Percentiles rank a stretch among this genome's conserved stretches.
Conservation (phyloP, 116 monocot species). For the Phalaenopsis hybrid region DNA sequence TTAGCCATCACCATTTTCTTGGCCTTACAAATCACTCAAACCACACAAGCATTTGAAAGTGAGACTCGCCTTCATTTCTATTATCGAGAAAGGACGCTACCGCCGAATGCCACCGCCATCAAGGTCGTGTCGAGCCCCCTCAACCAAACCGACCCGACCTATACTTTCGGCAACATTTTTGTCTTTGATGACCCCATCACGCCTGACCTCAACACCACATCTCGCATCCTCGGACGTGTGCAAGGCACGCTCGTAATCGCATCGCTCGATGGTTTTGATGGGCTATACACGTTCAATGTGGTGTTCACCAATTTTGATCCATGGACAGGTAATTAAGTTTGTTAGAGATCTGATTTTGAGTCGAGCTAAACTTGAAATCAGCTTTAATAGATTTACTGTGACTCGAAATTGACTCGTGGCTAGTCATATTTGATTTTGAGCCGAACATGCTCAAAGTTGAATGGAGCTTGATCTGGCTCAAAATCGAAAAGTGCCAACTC, state of each 20-base stretch:
- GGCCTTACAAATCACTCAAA: background rate
- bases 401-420: too few species aligned
- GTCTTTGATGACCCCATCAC: constrained; percentile 24
- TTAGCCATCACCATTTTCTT: background rate
- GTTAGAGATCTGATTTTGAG: too few species aligned
- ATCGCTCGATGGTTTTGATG: constrained; percentile 14
- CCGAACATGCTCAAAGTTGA: too few species aligned
- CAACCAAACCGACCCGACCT: background rate
- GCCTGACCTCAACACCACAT: constrained; percentile 5
- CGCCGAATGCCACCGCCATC: constrained; percentile 10
- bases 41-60: background rate
- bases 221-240: constrained; percentile 18
- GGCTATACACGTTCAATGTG: constrained; percentile 12
- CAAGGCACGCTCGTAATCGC: constrained; percentile 10
- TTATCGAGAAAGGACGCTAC: constrained; percentile 11
- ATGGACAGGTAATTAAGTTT: background rate
- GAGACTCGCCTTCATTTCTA: constrained; percentile 18
- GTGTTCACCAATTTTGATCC: background rate
- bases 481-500: too few species aligned
- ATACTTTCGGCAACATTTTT: constrained; percentile 5
- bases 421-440: too few species aligned
- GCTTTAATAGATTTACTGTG: too few species aligned
- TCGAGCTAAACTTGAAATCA: too few species aligned
- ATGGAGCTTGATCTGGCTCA: too few species aligned
- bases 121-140: background rate